phyloP scores from a whole-genome alignment of 176 grass and related monocot genomes.

The Cymbopogon citratus region DNA sequence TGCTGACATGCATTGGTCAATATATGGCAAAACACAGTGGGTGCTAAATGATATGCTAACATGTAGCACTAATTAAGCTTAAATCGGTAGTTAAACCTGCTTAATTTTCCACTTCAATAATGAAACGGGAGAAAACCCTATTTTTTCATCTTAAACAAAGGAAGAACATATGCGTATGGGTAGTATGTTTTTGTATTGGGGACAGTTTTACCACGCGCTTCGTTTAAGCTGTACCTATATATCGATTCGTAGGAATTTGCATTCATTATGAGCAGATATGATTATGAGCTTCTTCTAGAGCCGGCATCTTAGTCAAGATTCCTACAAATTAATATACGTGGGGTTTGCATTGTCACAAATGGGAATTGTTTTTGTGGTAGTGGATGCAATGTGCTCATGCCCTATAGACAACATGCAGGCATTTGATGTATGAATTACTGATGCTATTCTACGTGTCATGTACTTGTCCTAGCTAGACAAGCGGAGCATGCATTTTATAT shows the following conservation, averaged over 20 bases:
- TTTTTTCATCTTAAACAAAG: not conserved
- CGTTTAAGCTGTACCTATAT: not conserved
- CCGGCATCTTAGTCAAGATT: slow-evolving; percentile 65
- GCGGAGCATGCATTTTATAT: too few relatives aligned
- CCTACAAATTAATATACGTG: slow-evolving; percentile 31
- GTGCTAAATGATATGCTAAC: not conserved
- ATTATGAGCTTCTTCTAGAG: slow-evolving; percentile 26
- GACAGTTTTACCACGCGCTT: not conserved
- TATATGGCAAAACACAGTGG: too few relatives aligned
- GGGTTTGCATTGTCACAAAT: slow-evolving; percentile 15
- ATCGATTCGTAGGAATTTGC: not conserved
- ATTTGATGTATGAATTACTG: slow-evolving; percentile 35
- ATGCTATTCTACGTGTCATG: not conserved
- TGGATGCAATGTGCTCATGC: slow-evolving; percentile 26
- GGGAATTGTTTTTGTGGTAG: not conserved
- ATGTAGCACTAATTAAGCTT: not conserved
- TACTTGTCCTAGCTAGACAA: not conserved
- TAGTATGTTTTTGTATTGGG: not conserved
- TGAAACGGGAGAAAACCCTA: not conserved
- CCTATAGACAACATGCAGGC: slow-evolving; percentile 24
- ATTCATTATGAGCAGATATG: slow-evolving; percentile 30
- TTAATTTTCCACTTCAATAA: not conserved
- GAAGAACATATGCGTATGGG: not conserved
- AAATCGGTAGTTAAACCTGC: not conserved
- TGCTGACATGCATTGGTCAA: not conserved